Percentiles rank a stretch among this genome's conserved stretches.
phyloP scores from a whole-genome alignment of 164 flowering plant species.

The Stephania cephalantha region DNA sequence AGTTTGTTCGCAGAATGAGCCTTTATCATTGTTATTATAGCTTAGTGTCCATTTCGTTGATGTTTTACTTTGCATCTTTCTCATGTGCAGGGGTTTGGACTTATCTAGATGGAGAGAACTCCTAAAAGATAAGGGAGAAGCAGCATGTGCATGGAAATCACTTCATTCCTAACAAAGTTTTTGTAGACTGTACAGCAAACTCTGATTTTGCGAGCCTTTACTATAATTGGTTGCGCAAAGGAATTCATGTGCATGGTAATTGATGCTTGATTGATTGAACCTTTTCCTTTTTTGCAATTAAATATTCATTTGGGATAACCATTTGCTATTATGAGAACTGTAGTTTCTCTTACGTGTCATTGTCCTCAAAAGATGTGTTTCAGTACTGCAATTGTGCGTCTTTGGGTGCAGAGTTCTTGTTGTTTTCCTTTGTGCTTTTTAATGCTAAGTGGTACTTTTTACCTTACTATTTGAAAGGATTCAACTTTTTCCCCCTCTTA shows the following conservation, averaged over 20 bases:
- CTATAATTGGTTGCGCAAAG: conserved; percentile 76
- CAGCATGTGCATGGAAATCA: conserved; percentile 77
- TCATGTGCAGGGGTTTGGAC: conserved; percentile 67
- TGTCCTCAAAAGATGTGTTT: not conserved
- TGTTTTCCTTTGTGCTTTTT: not conserved
- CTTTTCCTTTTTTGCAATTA: not conserved
- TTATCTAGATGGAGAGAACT: conserved; percentile 74
- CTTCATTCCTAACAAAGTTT: conserved; percentile 79
- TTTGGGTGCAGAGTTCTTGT: conserved; percentile 1
- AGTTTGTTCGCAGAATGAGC: no score
- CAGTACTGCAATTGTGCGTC: not conserved
- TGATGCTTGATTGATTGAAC: not conserved
- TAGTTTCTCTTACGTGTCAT: not conserved
- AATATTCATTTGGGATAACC: not conserved
- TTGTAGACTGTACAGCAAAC: conserved; percentile 95
- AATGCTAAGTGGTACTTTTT: not conserved
- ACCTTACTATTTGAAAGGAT: not conserved
- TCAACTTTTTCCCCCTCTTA: not conserved
- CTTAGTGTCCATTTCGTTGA: not conserved
- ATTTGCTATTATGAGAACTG: not conserved
- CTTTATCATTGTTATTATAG: not conserved
- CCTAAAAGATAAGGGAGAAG: conserved; percentile 58
- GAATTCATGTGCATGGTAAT: conserved; percentile 90
- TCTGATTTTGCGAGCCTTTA: conserved; percentile 66
- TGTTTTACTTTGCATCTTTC: not conserved